Base-by-base conservation (phyloP, 148 eudicot genomes). In the Chenopodium berlandieri region DNA sequence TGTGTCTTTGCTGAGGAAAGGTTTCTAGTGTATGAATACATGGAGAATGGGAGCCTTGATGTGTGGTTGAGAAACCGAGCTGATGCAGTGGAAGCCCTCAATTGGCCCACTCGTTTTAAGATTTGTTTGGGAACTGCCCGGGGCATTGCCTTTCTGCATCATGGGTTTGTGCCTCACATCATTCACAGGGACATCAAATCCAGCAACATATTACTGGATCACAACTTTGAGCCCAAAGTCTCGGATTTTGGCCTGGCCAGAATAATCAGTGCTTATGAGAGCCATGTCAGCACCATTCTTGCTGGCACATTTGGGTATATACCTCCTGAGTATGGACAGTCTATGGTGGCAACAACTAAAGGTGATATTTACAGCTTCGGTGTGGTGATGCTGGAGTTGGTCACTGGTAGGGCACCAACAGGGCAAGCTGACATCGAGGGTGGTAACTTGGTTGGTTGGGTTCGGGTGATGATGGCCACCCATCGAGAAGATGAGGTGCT, bases 371-470 rank as follows among this genome's bases (percentile, higher is more conserved):
- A 95, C 79, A 95, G 98, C 78, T 95, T 92, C 19, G 98, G 98
- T 32, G 98, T 95, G 76, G 98, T 95, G 81, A 92, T 95, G 94
- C 83, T 95, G 68, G 98, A 95, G 90, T 90, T 95, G 62, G 89
- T 93, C 1, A 95, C 98, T 0, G 98, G 97, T 16, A 84, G 88
- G 76, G 90, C 92, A 7, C 97, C 98, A 37, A 91, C 91, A 0
- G 98, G 98, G 10, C 98, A 95, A 75, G 88, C 93, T 37, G 98
- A 95, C 63, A 73, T 78, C 9, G 98, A 95, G 83, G 98, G 98
- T 4, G 98, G 97, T 8, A 95, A 95, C 80, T 86, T 95, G 81
- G 98, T 95, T 40, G 98, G 98, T 22, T 95, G 98, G 98, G 94
- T 93, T 64, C 87, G 94, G 76, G 87, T 89, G 83, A 90, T 93